Base-by-base conservation (phyloP, 1,284 basidiomycete genomes). In the Pseudozyma tsukubaensis region DNA sequence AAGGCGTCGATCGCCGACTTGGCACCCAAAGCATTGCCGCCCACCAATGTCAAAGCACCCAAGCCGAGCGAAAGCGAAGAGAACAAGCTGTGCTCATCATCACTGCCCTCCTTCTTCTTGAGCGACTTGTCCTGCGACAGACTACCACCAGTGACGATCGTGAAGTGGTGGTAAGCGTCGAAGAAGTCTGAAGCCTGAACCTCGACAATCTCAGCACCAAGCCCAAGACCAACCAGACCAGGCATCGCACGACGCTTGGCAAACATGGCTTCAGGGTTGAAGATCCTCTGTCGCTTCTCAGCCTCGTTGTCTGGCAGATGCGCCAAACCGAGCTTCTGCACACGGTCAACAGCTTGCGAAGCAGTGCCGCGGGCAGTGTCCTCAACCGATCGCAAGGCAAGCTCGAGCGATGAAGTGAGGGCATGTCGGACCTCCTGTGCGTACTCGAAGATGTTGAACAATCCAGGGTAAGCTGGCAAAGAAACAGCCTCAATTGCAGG, bases 181-280 rank as follows among this genome's bases (percentile, higher is more conserved):
- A 97, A 92, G 47, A 99, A 85, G 85, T 98, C 96, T 72, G 92
- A 87, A 80, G 88, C 64, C 29, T 84, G 83, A 24, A 86, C 86
- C 18, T 86, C 84, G 9, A 78, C 73, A 2, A 82, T 56, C 24
- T 81, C 78, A 6, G 69, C 50, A 36, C 65, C 58, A 16, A 84
- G 64, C 2, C 83, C 82, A 5, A 84, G 66, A 0, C 82, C 80
- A 2, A 78, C 73, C 13, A 84, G 47, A 16, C 69, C 70, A 8
- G 59, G 60, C 48, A 66, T 56, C 85, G 80, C 87, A 87, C 87
- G 79, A 87, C 90, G 70, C 87, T 88, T 48, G 87, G 82, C 42
- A 86, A 99, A 99, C 97, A 99, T 99, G 18, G 93, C 94, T 81
- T 95, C 91, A 12, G 96, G 93, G 86, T 94, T 91, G 87, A 99